Percentiles rank a stretch among this genome's conserved stretches.
These are phyloP conservation scores for Penicillium paradoxum DNA, from an alignment of 495 filamentous ascomycete genomes.

Conservation along the genomic window DNA sequence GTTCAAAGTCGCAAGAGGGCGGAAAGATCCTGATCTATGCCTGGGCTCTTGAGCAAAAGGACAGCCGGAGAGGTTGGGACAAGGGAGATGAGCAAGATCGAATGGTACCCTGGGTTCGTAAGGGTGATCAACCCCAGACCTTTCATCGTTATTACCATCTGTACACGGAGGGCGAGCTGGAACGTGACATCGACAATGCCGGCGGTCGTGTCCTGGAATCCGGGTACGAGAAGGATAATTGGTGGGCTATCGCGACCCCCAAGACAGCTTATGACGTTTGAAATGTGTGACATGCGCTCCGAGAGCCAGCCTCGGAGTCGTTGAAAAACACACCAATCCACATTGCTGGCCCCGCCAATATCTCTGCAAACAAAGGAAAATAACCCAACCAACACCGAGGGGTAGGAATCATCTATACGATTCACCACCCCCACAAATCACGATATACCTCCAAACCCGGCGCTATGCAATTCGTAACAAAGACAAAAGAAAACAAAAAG, in stretches of 20 bases:
- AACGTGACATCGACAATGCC: constrained; percentile 68
- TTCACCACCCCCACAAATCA: constrained; percentile 29
- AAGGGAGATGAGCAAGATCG: constrained; percentile 83
- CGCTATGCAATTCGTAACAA: constrained; percentile 47
- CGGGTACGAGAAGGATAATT: constrained; percentile 97
- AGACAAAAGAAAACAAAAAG: constrained; percentile 15
- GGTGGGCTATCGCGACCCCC: constrained; percentile 73
- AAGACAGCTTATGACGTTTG: constrained; percentile 12
- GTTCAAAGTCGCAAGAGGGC: constrained; percentile 26
- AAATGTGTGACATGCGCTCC: constrained; percentile 9
- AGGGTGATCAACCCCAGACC: constrained; percentile 32
- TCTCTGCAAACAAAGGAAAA: constrained; percentile 11
- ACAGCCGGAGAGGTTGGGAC: constrained; percentile 87
- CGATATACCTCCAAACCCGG: constrained; percentile 37
- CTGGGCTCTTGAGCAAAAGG: constrained; percentile 95
- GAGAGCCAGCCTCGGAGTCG: constrained; percentile 38
- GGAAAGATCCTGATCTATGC: constrained; percentile 81
- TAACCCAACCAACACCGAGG: constrained; percentile 17
- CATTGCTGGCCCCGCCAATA: constrained; percentile 5
- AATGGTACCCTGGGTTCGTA: constrained; percentile 93
- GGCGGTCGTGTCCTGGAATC: constrained; percentile 72
- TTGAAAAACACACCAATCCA: constrained; percentile 6
- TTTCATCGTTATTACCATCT: constrained; percentile 95
- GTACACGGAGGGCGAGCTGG: constrained; percentile 81
- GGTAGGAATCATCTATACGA: constrained; percentile 32